Percentiles rank a stretch among this genome's conserved stretches.
phyloP scores from a whole-genome alignment of 148 eudicot genomes.

The Cornus suecica region DNA sequence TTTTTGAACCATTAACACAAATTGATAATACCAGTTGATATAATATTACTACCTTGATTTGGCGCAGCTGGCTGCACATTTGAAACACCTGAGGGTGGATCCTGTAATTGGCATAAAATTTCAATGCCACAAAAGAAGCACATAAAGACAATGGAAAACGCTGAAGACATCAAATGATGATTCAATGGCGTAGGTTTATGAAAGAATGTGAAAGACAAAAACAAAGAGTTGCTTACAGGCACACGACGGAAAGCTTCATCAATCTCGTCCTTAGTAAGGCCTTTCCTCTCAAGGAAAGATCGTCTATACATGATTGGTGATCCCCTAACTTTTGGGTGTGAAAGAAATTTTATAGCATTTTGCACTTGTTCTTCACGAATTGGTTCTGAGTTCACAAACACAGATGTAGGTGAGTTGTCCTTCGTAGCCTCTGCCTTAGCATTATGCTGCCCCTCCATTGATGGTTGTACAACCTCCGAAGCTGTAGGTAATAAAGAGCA shows the following conservation, averaged over 20 bases:
- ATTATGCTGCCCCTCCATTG: constrained; percentile 26
- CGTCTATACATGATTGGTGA: constrained; percentile 87
- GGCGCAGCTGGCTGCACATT: constrained; percentile 44
- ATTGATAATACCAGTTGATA: neutral
- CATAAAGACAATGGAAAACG: neutral
- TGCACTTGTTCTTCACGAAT: constrained; percentile 91
- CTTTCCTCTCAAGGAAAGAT: constrained; percentile 94
- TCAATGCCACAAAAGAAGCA: neutral
- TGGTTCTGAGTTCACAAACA: constrained; percentile 80
- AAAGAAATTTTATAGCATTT: constrained; percentile 88
- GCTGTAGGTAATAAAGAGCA: constrained; percentile 21
- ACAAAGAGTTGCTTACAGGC: constrained; percentile 56
- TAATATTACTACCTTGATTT: constrained; percentile 51
- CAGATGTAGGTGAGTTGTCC: constrained; percentile 53
- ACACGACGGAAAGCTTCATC: constrained; percentile 98
- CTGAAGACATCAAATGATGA: neutral
- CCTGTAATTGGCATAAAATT: constrained; percentile 37
- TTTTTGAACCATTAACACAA: neutral
- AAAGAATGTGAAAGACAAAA: constrained; percentile 5
- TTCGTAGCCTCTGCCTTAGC: constrained; percentile 36
- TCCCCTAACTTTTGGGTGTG: constrained; percentile 93
- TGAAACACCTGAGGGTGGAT: constrained; percentile 57
- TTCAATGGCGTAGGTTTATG: neutral
- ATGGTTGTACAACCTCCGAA: constrained; percentile 34
- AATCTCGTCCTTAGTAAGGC: constrained; percentile 95